phyloP scores from a whole-genome alignment of 257 asterid species.

The Nicotiana tabacum region DNA sequence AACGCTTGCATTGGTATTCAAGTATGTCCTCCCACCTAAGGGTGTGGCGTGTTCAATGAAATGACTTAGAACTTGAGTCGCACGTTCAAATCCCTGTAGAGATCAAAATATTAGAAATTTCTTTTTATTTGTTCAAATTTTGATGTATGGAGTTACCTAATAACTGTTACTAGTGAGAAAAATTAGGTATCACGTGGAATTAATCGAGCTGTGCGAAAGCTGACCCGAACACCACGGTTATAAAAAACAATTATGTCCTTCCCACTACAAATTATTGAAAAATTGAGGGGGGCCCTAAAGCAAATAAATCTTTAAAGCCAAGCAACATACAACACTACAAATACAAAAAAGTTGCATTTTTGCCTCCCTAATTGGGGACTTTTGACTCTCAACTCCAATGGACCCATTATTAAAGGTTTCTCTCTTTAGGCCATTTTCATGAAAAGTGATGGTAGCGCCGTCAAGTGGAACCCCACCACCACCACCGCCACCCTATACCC shows the following conservation, averaged over 20 bases:
- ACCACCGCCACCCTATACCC: constrained; percentile 3
- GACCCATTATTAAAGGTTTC: neutral
- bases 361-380: constrained; percentile 5
- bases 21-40: constrained; percentile 3
- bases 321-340: constrained; percentile 15
- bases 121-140: no score
- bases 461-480: constrained; percentile 27
- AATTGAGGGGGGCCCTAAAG: neutral
- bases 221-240: no score
- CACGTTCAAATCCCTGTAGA: no score
- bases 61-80: no score
- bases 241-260: constrained; percentile 7
- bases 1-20: constrained; percentile 18
- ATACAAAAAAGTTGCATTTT: neutral
- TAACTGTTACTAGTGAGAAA: no score
- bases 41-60: no score
- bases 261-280: neutral
- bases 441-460: constrained; percentile 11
- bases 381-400: neutral
- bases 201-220: no score
- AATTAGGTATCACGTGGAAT: no score
- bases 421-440: neutral
- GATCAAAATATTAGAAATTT: no score
- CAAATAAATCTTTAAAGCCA: constrained; percentile 20
- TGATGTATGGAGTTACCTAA: no score